phyloP scores from a whole-genome alignment of 352 stramenopile genomes.

The Pythium coloratum region DNA sequence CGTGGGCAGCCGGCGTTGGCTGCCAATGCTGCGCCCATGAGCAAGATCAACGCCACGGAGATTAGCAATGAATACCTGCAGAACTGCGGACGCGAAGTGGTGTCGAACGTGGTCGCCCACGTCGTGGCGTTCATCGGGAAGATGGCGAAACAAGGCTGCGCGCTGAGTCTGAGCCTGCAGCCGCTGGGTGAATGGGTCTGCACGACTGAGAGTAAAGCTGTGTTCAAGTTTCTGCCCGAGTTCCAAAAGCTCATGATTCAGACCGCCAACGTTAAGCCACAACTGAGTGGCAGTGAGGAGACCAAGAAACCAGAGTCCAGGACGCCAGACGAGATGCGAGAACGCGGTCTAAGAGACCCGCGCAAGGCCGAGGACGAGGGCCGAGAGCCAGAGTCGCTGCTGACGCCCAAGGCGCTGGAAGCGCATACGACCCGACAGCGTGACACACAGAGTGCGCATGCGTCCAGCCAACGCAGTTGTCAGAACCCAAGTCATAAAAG shows the following conservation, averaged over 20 bases:
- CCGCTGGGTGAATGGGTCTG: slow-evolving; percentile 63
- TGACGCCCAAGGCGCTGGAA: slow-evolving; percentile 5
- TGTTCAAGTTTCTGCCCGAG: slow-evolving; percentile 41
- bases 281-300: slow-evolving; percentile 1
- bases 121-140: slow-evolving; percentile 42
- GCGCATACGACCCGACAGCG: slow-evolving; percentile 10
- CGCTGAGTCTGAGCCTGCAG: slow-evolving; percentile 37
- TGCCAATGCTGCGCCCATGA: slow-evolving; percentile 22
- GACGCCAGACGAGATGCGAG: slow-evolving; percentile 15
- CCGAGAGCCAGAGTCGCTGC: not conserved
- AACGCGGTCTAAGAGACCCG: not conserved
- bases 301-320: slow-evolving; percentile 5
- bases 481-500: not conserved
- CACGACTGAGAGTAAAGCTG: slow-evolving; percentile 24
- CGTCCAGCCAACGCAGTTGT: not conserved
- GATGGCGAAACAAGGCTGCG: slow-evolving; percentile 41
- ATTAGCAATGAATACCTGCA: slow-evolving; percentile 37
- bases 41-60: slow-evolving; percentile 27
- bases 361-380: not conserved
- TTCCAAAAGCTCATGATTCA: slow-evolving; percentile 35
- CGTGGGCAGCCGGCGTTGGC: slow-evolving; percentile 29
- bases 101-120: slow-evolving; percentile 38
- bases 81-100: slow-evolving; percentile 45
- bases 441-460: not conserved
- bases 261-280: not conserved